These are phyloP conservation scores for Fusarium liriodendri DNA, from an alignment of 2,329 filamentous ascomycete species.

Conservation along the genomic window DNA sequence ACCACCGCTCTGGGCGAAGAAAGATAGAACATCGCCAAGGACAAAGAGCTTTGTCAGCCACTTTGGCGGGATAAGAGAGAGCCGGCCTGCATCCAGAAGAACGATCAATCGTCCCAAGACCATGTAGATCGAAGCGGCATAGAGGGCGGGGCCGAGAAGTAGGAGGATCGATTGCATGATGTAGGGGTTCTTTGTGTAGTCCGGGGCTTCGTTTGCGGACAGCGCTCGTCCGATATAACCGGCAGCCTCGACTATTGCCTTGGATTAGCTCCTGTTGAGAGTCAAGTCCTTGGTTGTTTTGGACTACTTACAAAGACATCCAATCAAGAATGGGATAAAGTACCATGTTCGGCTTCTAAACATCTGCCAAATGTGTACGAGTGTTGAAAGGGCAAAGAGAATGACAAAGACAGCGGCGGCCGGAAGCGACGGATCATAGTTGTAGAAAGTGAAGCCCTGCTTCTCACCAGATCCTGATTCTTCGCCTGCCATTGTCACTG, in stretches of 20 bases:
- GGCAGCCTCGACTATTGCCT: constrained; percentile 31
- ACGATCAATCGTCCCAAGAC: constrained; percentile 53
- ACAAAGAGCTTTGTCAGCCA: constrained; percentile 63
- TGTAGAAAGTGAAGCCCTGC: constrained; percentile 48
- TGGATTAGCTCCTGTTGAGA: neutral
- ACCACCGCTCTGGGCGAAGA: constrained; percentile 44
- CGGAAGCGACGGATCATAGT: constrained; percentile 57
- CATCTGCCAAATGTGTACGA: constrained; percentile 48
- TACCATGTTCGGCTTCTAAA: constrained; percentile 59
- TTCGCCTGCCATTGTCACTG: neutral
- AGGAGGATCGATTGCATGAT: constrained; percentile 51
- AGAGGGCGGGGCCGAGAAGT: constrained; percentile 52
- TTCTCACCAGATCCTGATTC: neutral
- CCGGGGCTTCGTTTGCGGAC: constrained; percentile 53
- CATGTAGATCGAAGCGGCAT: constrained; percentile 59
- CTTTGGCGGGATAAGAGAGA: constrained; percentile 54
- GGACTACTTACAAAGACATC: constrained; percentile 55
- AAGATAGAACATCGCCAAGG: constrained; percentile 57
- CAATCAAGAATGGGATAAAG: constrained; percentile 61
- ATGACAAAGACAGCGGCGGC: constrained; percentile 55
- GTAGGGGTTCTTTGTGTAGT: constrained; percentile 46
- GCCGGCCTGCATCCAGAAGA: constrained; percentile 48
- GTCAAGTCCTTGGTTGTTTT: accelerated
- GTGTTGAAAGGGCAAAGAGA: constrained; percentile 51
- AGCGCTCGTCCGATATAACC: constrained; percentile 60